phyloP scores from a whole-genome alignment of 2,329 filamentous ascomycete species.

The Pseudogymnoascus sp. region DNA sequence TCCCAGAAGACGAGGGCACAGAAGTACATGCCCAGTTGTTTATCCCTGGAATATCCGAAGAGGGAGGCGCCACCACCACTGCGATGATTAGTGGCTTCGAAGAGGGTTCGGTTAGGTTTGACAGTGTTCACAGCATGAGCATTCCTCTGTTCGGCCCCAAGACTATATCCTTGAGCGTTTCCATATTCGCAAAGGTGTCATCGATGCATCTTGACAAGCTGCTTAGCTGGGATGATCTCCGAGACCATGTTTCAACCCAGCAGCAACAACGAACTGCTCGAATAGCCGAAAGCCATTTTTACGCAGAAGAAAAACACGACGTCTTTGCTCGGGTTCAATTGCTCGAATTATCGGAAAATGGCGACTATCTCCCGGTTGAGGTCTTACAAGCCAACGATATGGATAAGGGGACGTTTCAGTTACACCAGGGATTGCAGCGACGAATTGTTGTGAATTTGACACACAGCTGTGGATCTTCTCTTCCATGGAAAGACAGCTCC shows the following conservation, averaged over 20 bases:
- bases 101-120: conserved; percentile 83
- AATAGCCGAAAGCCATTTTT: conserved; percentile 87
- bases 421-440: conserved; percentile 89
- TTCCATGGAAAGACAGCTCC: conserved; percentile 81
- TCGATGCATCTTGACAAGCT: conserved; percentile 94
- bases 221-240: conserved; percentile 97
- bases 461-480: conserved; percentile 76
- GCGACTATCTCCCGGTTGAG: conserved; percentile 86
- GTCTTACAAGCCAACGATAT: conserved; percentile 77
- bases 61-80: conserved; percentile 87
- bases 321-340: conserved; percentile 82
- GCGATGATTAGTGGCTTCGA: conserved; percentile 93
- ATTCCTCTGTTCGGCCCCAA: conserved; percentile 70
- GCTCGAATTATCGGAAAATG: conserved; percentile 82
- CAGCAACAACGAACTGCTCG: conserved; percentile 48
- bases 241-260: conserved; percentile 60
- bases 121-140: conserved; percentile 98
- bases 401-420: conserved; percentile 84
- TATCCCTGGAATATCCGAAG: conserved; percentile 79
- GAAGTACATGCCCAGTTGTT: conserved; percentile 97
- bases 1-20: conserved; percentile 89
- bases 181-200: conserved; percentile 85
- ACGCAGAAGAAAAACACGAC: conserved; percentile 87
- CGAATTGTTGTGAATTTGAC: conserved; percentile 81
- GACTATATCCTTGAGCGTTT: conserved; percentile 70